Evolutionary conservation across 805 yeast genomes (phyloP).

Genomic region (Saturnispora galanensis): DNA sequence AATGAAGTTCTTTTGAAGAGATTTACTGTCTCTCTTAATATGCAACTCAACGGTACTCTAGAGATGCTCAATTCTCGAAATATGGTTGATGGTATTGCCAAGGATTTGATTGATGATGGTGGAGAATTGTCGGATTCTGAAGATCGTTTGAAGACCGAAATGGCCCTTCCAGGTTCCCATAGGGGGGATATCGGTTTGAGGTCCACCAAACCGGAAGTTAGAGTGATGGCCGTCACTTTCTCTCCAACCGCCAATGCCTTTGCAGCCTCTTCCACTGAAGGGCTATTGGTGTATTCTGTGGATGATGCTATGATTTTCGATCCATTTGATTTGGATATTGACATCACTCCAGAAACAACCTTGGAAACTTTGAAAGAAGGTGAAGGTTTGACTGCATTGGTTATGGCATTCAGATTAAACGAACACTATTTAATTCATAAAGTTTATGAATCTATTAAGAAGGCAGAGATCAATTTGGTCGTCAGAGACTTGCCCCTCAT

Average conservation of each 20-base stretch:
- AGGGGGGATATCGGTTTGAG: conserved; percentile 76
- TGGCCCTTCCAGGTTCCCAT: conserved; percentile 75
- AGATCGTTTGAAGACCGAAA: conserved; percentile 47
- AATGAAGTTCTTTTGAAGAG: conserved; percentile 79
- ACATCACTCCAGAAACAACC: conserved; percentile 77
- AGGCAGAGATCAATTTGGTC: conserved; percentile 59
- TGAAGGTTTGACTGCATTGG: conserved; percentile 66
- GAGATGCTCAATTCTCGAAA: conserved; percentile 67
- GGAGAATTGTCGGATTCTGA: conserved; percentile 84
- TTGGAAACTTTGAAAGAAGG: conserved; percentile 47
- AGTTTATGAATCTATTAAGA: conserved; percentile 65
- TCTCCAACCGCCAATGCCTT: conserved; percentile 87
- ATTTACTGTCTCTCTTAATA: conserved; percentile 78
- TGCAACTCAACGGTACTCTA: conserved; percentile 84
- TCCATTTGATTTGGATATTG: conserved; percentile 90
- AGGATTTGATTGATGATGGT: conserved; percentile 70
- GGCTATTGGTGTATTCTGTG: conserved; percentile 70
- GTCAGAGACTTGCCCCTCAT: conserved; percentile 65
- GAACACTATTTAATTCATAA: conserved; percentile 63
- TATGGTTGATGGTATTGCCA: conserved; percentile 82
- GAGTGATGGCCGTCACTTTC: conserved; percentile 68
- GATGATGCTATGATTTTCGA: conserved; percentile 73
- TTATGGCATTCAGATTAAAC: conserved; percentile 90
- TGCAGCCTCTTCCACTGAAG: conserved; percentile 95
- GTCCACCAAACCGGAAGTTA: conserved; percentile 67